Conservation (phyloP, 768 basidiomycete species). For the Serendipita sp. region DNA sequence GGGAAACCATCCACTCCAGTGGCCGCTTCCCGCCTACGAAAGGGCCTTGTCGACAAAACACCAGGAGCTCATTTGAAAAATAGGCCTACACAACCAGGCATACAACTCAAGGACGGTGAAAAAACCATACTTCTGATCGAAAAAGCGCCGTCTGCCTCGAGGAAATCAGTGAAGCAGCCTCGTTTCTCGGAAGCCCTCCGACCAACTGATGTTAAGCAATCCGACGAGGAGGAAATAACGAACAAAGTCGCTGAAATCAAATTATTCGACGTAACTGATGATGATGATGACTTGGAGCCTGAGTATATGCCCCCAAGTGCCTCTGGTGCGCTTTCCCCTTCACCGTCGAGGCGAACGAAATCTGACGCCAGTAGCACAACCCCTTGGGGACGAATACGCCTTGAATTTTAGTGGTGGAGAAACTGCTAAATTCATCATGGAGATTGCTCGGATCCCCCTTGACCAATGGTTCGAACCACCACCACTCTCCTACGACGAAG, state of each 20-base stretch:
- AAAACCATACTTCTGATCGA: not conserved
- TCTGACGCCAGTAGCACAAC: not conserved
- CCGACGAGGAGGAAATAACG: not conserved
- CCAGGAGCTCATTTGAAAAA: not conserved
- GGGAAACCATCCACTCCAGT: not conserved
- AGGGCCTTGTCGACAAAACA: not conserved
- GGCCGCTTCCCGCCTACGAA: not conserved
- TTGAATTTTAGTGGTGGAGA: not conserved
- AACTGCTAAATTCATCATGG: not conserved
- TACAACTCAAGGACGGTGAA: not conserved
- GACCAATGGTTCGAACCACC: not conserved
- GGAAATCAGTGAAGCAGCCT: slow-evolving; percentile 1
- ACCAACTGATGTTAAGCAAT: not conserved
- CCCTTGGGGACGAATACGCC: not conserved
- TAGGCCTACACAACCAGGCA: not conserved
- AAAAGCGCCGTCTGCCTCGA: not conserved
- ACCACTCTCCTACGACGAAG: not conserved
- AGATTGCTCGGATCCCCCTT: not conserved
- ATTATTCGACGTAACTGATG: not conserved
- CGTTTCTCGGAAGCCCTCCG: not conserved
- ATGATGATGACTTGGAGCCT: not conserved
- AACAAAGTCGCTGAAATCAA: not conserved
- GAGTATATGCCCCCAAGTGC: not conserved
- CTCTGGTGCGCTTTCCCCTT: not conserved
- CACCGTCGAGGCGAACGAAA: no score